These are phyloP conservation scores for Ustilago xerochloae DNA, from an alignment of 1,284 basidiomycete species.

Conservation along the genomic window DNA sequence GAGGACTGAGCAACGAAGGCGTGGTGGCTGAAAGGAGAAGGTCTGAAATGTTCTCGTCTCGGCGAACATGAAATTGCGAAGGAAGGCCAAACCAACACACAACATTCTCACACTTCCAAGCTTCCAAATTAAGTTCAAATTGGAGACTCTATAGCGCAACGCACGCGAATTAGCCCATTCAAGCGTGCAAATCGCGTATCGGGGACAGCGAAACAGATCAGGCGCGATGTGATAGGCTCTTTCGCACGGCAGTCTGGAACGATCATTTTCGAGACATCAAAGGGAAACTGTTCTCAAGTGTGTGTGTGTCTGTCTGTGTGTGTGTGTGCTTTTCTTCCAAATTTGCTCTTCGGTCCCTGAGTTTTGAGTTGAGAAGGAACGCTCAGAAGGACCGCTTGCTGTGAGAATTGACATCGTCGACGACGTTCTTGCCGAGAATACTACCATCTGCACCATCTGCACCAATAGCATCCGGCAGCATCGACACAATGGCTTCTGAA, in stretches of 20 bases:
- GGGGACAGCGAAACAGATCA: too few relatives aligned
- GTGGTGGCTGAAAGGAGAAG: conserved; percentile 1
- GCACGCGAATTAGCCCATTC: conserved; percentile 10
- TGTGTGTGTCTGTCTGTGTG: neutral
- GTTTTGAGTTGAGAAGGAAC: neutral
- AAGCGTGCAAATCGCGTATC: too few relatives aligned
- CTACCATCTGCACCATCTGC: conserved; percentile 8
- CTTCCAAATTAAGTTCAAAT: neutral
- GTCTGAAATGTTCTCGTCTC: neutral
- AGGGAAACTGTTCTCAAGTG: too few relatives aligned
- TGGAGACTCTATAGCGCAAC: neutral
- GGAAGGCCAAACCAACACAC: too few relatives aligned
- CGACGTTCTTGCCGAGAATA: neutral
- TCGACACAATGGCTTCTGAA: conserved; percentile 33
- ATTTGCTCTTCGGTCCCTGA: conserved; percentile 25
- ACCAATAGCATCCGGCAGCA: neutral
- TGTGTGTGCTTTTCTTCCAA: conserved; percentile 30
- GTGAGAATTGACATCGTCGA: neutral
- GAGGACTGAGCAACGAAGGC: neutral
- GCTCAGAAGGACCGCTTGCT: neutral
- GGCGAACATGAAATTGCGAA: neutral
- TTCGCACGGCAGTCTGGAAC: conserved; percentile 27
- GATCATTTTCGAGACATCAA: neutral
- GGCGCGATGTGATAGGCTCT: too few relatives aligned
- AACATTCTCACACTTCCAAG: too few relatives aligned